Base-by-base conservation (phyloP, 495 filamentous ascomycete species). In the Neurospora intermedia region DNA sequence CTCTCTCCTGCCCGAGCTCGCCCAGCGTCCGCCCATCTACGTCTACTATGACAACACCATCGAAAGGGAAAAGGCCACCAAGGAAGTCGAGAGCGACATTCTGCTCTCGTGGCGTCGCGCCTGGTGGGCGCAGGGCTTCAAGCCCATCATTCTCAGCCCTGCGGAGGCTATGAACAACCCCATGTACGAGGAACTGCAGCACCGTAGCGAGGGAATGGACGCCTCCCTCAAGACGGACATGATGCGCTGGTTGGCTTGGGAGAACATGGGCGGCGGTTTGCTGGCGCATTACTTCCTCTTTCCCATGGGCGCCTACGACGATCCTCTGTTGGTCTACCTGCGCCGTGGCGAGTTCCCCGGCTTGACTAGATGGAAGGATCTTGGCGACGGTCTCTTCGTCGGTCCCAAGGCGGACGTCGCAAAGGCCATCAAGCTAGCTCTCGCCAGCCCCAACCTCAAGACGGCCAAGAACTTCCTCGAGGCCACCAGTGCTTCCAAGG, bases 71-170 rank as follows among this genome's bases (percentile, higher is more conserved):
- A 84, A 86, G 70, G 84, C 85, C 15, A 84, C 85, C 46, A 87
- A 88, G 73, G 87, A 89, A 41, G 91, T 92, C 5, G 92, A 98
- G 78, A 89, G 89, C 75, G 87, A 90, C 76, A 82, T 99, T 66
- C 84, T 99, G 45, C 86, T 96, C 71, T 88, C 91, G 71, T 99
- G 96, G 96, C 88, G 94, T 71, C 86, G 94, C 70, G 96, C 94
- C 9, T 98, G 94, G 92, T 98, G 92, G 90, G 94, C 94, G 15
- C 87, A 95, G 75, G 96, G 96, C 8, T 98, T 99, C 79, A 89
- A 86, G 70, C 96, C 96, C 1, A 85, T 96, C 15, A 90, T 98
- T 54, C 82, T 99, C 72, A 89, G 91, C 38, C 87, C 88, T 35
- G 90, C 88, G 13, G 96, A 98, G 78, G 94, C 94, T 11, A 91